Evolutionary conservation across 2,329 filamentous ascomycete genomes (phyloP), one percentile per base, ranked within the genome.

Genomic region (Apiospora malaysiana): DNA sequence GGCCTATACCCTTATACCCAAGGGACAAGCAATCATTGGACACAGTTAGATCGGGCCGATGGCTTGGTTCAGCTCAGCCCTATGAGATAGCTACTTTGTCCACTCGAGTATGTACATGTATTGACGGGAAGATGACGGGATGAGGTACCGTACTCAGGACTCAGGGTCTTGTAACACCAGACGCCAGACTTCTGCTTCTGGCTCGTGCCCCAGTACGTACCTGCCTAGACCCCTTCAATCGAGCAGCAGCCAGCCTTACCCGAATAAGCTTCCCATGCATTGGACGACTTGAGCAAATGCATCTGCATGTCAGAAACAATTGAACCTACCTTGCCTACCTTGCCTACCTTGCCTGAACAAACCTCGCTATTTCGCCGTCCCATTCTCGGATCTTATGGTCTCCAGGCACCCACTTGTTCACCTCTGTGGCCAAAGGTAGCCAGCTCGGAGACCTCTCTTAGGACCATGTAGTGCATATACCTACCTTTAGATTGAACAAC

Each of bases 161-260:
- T 16, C 12, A 5, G 18, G 18, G 51, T 59, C 16, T 49, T 49
- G n/a, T 12, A 23, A 32, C 25, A 56, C 16, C 16, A 2, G 4
- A 32, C 21, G 2, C 37, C 21, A 21, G 4, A 37, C 9, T n/a
- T 23, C 10, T 63, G 27, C n/a, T n/a, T n/a, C n/a, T n/a, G n/a
- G 56, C 18, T 63, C 18, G 56, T 63, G 32, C 56, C 10, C 7
- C 23, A 32, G 56, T 63, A 63, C 56, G 56, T 63, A 63, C 56
- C 27, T 12, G 23, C n/a, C n/a, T n/a, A n/a, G 23, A 51, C 47
- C 47, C 51, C n/a, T 59, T 0, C 4, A 27, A n/a, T n/a, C n/a
- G n/a, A n/a, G n/a, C n/a, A n/a, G n/a, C n/a, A n/a, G n/a, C 47
- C 47, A 59, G 51, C 27, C 51, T 59, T 59, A 59, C 27, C 51